Base-by-base conservation (phyloP, 2,329 filamentous ascomycete genomes). In the Ascocoryne sarcoides region DNA sequence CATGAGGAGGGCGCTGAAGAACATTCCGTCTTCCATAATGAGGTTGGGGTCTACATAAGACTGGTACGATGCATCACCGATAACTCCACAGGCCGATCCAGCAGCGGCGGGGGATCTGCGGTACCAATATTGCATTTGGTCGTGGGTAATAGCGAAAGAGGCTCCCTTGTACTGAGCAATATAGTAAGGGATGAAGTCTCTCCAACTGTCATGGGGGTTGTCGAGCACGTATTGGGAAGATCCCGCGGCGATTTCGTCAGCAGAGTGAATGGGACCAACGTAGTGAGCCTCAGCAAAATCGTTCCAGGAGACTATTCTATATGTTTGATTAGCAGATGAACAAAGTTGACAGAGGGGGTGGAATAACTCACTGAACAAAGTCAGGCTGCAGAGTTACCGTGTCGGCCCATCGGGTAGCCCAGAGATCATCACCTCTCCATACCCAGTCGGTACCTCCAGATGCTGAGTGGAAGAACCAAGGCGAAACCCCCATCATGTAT, bases 381-480 rank as follows among this genome's bases (percentile, higher is more conserved):
- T 65, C 59, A 1, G 72, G 69, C 18, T 65, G 52, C 1, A 73
- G 30, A 4, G 62, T 51, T n/a, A 70, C 45, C 1, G 67, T 62
- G 42, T 73, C 61, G 20, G 65, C 59, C 76, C 76, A 80, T 7
- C 76, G 69, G 39, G 74, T 63, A 45, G 66, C 69, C 75, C 77
- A 82, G 10, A 81, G 58, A 40, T 69, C 63, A 48, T 80, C 76
- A n/a, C 74, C 72, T 16, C 67, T 66, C 65, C 73, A 82, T 4
- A 79, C 62, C 75, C 76, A 82, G 53, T 78, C 76, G 60, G 80
- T 80, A 31, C 62, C 57, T 50, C 67, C 79, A 5, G 63, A 61
- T 0, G 72, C 68, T 43, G 76, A 71, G 36, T 76, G 77, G 56
- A 69, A 77, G 57, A 77, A 77, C 72, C 71, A 76, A 0, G 73